Conservation (phyloP, 495 filamentous ascomycete species). For the Chaetomidium leptoderma region DNA sequence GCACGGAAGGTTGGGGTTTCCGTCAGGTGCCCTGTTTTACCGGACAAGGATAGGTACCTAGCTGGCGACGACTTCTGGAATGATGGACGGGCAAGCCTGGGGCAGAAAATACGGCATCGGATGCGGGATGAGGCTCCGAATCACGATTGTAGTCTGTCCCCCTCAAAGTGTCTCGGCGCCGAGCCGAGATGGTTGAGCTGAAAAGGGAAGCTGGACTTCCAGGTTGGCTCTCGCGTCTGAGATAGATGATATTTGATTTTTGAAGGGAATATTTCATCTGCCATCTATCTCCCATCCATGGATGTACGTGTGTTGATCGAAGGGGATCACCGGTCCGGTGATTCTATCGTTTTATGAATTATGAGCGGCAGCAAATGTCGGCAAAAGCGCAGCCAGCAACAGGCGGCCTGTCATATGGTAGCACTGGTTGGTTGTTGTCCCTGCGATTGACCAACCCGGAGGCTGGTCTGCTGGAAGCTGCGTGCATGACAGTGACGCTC, state of each 20-base stretch:
- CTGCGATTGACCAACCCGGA: too few relatives aligned
- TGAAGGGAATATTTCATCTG: not conserved
- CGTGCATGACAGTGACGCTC: too few relatives aligned
- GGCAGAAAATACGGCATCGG: not conserved
- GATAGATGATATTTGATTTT: not conserved
- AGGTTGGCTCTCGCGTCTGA: not conserved
- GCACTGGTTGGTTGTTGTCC: too few relatives aligned
- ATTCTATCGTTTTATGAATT: not conserved
- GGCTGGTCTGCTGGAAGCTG: too few relatives aligned
- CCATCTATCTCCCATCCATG: not conserved
- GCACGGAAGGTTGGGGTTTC: too few relatives aligned
- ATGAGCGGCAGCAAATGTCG: not conserved
- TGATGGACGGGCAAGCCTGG: not conserved
- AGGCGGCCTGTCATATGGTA: too few relatives aligned
- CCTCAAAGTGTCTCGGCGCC: not conserved
- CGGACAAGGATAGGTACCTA: too few relatives aligned
- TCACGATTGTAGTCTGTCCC: not conserved
- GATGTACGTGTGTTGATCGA: not conserved
- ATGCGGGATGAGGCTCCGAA: slow-evolving; percentile 2
- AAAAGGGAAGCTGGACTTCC: too few relatives aligned
- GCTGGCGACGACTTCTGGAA: too few relatives aligned
- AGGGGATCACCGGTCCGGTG: not conserved
- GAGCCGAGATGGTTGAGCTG: too few relatives aligned
- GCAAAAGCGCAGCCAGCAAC: not conserved
- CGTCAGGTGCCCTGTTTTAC: too few relatives aligned